These are phyloP conservation scores for Chenopodium album DNA, from an alignment of 148 eudicot species.

Conservation along the genomic window DNA sequence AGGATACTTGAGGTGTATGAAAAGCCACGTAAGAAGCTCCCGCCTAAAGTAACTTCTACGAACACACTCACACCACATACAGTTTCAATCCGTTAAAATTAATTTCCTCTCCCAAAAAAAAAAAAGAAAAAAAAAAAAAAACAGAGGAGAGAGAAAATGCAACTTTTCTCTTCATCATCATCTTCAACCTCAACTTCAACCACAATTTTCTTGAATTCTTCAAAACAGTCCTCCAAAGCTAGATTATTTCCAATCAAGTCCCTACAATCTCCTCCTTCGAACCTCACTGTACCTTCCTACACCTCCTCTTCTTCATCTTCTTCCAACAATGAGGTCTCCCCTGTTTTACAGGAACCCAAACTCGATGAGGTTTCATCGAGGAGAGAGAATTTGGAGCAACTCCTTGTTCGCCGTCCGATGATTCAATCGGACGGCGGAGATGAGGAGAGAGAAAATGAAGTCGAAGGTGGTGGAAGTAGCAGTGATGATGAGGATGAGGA, in stretches of 20 bases:
- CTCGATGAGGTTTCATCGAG: slow-evolving; percentile 30
- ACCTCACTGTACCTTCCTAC: slow-evolving; percentile 33
- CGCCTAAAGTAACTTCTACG: neutral
- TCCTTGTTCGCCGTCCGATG: slow-evolving; percentile 67
- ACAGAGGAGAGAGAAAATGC: slow-evolving; percentile 37
- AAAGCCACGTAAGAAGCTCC: slow-evolving; percentile 20
- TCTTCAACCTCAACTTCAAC: slow-evolving; percentile 28
- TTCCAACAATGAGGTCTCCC: slow-evolving; percentile 30
- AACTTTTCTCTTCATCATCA: slow-evolving; percentile 39
- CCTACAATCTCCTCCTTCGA: slow-evolving; percentile 38
- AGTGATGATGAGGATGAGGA: slow-evolving; percentile 8
- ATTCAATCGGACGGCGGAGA: slow-evolving; percentile 40
- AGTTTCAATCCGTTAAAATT: slow-evolving; percentile 3
- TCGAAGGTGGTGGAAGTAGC: neutral
- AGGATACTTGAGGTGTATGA: neutral
- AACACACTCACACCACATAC: neutral
- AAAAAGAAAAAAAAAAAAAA: slow-evolving; percentile 11
- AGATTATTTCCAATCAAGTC: slow-evolving; percentile 41
- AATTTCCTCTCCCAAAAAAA: neutral
- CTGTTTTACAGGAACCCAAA: slow-evolving; percentile 37
- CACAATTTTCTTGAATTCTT: slow-evolving; percentile 40
- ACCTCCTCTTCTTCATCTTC: slow-evolving; percentile 39
- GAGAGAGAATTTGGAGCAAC: slow-evolving; percentile 47
- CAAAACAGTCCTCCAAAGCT: slow-evolving; percentile 38
- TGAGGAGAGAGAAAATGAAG: slow-evolving; percentile 10